These are phyloP conservation scores for Solanum paucissectum DNA, from an alignment of 257 asterid genomes.

Conservation along the genomic window DNA sequence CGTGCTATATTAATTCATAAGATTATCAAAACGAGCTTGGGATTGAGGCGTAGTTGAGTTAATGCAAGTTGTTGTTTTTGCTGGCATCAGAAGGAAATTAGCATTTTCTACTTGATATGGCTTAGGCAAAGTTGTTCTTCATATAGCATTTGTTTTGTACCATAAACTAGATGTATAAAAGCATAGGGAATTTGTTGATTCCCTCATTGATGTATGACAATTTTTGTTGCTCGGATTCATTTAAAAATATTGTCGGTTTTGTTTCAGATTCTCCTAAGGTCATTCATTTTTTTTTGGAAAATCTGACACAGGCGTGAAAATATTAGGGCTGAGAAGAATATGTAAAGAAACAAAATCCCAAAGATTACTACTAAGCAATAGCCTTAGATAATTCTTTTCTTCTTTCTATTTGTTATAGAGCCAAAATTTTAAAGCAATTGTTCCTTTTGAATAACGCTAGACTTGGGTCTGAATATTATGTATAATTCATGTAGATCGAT, in stretches of 20 bases:
- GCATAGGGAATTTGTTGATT: constrained; percentile 39
- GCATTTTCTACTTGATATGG: not conserved
- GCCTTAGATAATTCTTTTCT: too few species aligned
- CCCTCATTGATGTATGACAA: constrained; percentile 7
- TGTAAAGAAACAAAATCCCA: too few species aligned
- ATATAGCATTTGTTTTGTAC: not conserved
- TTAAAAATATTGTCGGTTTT: not conserved
- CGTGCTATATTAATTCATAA: not conserved
- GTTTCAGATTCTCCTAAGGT: not conserved
- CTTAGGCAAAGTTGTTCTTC: not conserved
- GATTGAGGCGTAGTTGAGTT: not conserved
- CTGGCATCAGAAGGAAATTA: not conserved
- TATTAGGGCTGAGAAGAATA: too few species aligned
- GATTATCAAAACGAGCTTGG: not conserved
- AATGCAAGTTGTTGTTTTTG: not conserved
- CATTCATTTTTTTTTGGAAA: not conserved
- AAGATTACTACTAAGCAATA: too few species aligned
- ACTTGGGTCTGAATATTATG: not conserved
- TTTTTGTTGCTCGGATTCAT: not conserved
- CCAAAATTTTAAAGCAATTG: too few species aligned
- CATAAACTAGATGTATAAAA: not conserved
- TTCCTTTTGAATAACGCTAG: not conserved
- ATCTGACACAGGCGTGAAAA: fast-evolving
- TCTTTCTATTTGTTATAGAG: too few species aligned
- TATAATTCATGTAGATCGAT: not conserved